Evolutionary conservation across 192 early-diverging fungal species (phyloP).

Genomic region (Thamnidium elegans): DNA sequence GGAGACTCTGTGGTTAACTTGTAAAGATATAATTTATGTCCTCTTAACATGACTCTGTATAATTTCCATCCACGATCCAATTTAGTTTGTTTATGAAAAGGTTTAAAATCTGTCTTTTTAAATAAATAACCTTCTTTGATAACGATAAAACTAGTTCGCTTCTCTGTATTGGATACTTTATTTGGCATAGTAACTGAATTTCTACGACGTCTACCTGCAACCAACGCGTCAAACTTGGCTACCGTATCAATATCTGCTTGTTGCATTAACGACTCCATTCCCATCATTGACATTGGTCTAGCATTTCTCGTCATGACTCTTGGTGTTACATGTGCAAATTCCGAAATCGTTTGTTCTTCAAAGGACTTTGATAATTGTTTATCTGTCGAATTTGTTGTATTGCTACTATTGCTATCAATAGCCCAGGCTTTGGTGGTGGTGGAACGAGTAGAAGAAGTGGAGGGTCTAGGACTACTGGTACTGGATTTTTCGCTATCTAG

Average conservation of each 20-base stretch:
- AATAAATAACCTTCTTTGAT: constrained; percentile 67
- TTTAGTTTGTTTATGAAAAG: constrained; percentile 53
- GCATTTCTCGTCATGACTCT: background rate
- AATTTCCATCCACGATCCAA: constrained; percentile 72
- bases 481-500: background rate
- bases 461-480: constrained; percentile 1
- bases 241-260: too few species aligned
- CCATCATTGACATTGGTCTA: constrained; percentile 12
- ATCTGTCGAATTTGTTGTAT: background rate
- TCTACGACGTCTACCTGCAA: too few species aligned
- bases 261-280: background rate
- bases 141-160: constrained; percentile 27
- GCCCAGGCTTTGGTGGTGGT: constrained; percentile 5
- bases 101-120: constrained; percentile 70
- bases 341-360: constrained; percentile 11
- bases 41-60: constrained; percentile 68
- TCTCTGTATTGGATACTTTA: constrained; percentile 10
- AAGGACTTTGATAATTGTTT: constrained; percentile 8
- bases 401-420: background rate
- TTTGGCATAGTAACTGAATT: too few species aligned
- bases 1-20: constrained; percentile 58
- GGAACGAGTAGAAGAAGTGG: background rate
- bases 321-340: background rate
- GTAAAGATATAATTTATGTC: constrained; percentile 75
- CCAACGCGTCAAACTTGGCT: too few species aligned